phyloP scores from a whole-genome alignment of 192 early-diverging fungal species.

The Podila epigama region DNA sequence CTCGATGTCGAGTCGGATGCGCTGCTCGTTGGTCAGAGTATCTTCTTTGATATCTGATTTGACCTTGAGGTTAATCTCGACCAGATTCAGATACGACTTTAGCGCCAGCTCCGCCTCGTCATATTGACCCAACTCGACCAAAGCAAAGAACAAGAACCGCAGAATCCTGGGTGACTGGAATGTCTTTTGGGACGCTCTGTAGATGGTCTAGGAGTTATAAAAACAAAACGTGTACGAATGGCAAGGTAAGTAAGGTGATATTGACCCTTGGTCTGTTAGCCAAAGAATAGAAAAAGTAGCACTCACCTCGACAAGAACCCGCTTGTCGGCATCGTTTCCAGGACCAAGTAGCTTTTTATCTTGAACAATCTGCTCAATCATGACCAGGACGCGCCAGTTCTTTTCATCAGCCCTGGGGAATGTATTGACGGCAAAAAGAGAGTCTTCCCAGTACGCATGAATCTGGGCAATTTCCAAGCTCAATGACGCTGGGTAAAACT shows the following conservation, averaged over 20 bases:
- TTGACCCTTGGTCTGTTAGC: neutral
- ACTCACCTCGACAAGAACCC: slow-evolving; percentile 61
- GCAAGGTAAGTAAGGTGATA: neutral
- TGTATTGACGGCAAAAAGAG: slow-evolving; percentile 57
- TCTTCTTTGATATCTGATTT: slow-evolving; percentile 2
- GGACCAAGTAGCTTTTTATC: slow-evolving; percentile 64
- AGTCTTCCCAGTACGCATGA: slow-evolving; percentile 67
- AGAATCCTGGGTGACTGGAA: slow-evolving; percentile 74
- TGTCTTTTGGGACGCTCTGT: slow-evolving; percentile 65
- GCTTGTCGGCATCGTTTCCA: slow-evolving; percentile 59
- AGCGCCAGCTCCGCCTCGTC: slow-evolving; percentile 75
- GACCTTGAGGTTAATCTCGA: slow-evolving; percentile 41
- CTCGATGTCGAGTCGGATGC: slow-evolving; percentile 17
- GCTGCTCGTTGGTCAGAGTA: slow-evolving; percentile 7
- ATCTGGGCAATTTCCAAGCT: slow-evolving; percentile 56
- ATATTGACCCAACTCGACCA: slow-evolving; percentile 70
- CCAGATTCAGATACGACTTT: slow-evolving; percentile 65
- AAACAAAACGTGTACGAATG: neutral
- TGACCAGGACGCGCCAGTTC: slow-evolving; percentile 61
- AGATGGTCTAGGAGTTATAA: slow-evolving; percentile 49
- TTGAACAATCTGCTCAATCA: slow-evolving; percentile 66
- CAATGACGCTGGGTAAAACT: slow-evolving; percentile 47
- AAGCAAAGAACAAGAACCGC: slow-evolving; percentile 64
- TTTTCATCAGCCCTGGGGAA: slow-evolving; percentile 72
- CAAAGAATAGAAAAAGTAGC: neutral